Evolutionary conservation across 495 filamentous ascomycete genomes (phyloP).

Genomic region (Penicillium coprophilum): DNA sequence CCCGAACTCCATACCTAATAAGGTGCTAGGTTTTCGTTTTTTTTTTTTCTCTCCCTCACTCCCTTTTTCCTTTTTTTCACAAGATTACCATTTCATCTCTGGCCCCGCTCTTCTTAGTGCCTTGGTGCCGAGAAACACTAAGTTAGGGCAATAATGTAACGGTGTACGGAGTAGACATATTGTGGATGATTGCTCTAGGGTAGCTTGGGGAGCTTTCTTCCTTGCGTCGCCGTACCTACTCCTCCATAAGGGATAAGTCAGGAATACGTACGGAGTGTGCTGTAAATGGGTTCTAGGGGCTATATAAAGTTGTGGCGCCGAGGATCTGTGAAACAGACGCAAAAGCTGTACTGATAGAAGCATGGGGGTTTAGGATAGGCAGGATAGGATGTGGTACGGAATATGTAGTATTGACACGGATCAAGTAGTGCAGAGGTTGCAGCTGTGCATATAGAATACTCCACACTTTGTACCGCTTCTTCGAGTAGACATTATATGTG

Average conservation of each 20-base stretch:
- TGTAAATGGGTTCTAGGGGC: neutral
- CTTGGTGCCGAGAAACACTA: neutral
- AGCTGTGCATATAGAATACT: neutral
- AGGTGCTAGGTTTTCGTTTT: neutral
- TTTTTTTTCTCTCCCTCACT: neutral
- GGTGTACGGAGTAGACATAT: neutral
- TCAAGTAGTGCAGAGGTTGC: neutral
- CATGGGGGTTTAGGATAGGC: neutral
- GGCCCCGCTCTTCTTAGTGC: constrained; percentile 17
- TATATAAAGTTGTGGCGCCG: neutral
- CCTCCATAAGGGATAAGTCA: neutral
- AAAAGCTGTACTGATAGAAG: neutral
- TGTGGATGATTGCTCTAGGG: neutral
- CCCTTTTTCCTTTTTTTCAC: neutral
- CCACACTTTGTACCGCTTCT: neutral
- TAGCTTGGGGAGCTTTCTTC: constrained; percentile 10
- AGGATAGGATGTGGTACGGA: too few species aligned
- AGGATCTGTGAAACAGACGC: neutral
- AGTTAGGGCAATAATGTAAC: neutral
- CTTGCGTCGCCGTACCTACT: neutral
- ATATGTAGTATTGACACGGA: neutral
- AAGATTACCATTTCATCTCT: neutral
- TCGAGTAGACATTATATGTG: neutral
- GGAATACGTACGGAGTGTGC: neutral
- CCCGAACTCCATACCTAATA: neutral